Conservation (phyloP, 2,329 filamentous ascomycete species). For the Xylariaceae sp. region DNA sequence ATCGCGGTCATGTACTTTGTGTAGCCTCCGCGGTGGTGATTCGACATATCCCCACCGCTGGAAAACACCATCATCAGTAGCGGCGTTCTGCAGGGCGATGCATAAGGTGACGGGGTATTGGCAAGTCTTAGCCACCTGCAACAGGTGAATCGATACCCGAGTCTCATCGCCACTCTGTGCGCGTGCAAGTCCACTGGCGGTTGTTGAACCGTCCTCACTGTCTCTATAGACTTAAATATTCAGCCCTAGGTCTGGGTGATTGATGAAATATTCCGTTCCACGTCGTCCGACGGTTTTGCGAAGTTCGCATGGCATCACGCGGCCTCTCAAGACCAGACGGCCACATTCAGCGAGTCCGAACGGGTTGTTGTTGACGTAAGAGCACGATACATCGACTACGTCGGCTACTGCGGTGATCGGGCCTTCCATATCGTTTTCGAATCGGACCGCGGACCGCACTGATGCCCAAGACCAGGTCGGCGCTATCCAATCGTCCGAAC, state of each 20-base stretch:
- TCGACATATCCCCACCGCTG: not conserved
- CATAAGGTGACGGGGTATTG: not conserved
- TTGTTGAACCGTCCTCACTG: not conserved
- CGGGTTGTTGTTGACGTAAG: not conserved
- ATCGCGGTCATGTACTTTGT: conserved; percentile 1
- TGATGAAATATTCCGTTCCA: not conserved
- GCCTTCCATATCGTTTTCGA: not conserved
- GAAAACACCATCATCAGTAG: not conserved
- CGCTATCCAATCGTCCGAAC: not conserved
- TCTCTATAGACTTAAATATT: not conserved
- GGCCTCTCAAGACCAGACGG: not conserved
- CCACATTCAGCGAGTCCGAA: conserved; percentile 1
- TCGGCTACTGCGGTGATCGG: not conserved
- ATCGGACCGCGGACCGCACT: conserved; percentile 2
- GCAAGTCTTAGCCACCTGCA: conserved; percentile 2
- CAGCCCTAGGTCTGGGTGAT: not conserved
- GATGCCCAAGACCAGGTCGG: conserved; percentile 26
- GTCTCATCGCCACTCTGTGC: not conserved
- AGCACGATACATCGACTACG: conserved; percentile 1
- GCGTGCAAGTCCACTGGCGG: too few species aligned
- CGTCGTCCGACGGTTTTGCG: not conserved
- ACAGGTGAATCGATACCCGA: not conserved
- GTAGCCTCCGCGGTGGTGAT: not conserved
- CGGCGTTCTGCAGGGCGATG: not conserved
- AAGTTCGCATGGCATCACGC: not conserved